Percentiles rank a stretch among this genome's conserved stretches.
phyloP scores from a whole-genome alignment of 2,329 filamentous ascomycete species.

The Colletotrichum sojae region DNA sequence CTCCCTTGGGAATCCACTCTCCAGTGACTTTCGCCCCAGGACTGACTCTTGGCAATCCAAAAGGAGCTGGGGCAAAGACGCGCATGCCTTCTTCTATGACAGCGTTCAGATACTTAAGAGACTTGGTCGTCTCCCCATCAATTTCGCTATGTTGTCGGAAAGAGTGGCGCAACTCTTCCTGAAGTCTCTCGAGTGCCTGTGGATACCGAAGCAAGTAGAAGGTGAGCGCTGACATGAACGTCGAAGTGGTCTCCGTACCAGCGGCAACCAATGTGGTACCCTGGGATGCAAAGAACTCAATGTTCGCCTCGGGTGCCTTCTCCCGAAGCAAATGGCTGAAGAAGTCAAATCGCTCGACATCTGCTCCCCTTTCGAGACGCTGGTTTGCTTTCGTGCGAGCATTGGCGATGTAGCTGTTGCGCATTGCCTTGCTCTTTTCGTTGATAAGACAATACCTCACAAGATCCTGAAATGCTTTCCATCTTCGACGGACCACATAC shows the following conservation, averaged over 20 bases:
- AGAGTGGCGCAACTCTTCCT: not conserved
- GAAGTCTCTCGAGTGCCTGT: not conserved
- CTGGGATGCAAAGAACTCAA: constrained; percentile 22
- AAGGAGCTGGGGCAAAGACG: constrained; percentile 19
- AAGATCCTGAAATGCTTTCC: not conserved
- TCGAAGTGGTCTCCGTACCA: constrained; percentile 25
- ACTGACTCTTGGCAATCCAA: constrained; percentile 21
- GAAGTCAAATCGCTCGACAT: constrained; percentile 24
- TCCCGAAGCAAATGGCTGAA: constrained; percentile 26
- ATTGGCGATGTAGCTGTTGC: constrained; percentile 10
- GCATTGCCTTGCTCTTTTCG: constrained; percentile 21
- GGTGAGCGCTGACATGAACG: constrained; percentile 20
- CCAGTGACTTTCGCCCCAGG: constrained; percentile 11
- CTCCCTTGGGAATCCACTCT: constrained; percentile 25
- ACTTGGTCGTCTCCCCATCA: constrained; percentile 10
- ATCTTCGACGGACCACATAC: constrained; percentile 16
- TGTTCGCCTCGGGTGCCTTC: constrained; percentile 19
- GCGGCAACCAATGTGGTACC: constrained; percentile 15
- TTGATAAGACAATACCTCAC: constrained; percentile 22
- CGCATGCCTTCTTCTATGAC: constrained; percentile 31
- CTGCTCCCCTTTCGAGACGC: not conserved
- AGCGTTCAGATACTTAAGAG: constrained; percentile 7
- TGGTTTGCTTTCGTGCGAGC: not conserved
- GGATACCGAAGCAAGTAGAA: constrained; percentile 24
- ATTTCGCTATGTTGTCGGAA: constrained; percentile 18